Evolutionary conservation across 2,329 filamentous ascomycete genomes (phyloP).

Genomic region (Paracoccidioides brasiliensis): DNA sequence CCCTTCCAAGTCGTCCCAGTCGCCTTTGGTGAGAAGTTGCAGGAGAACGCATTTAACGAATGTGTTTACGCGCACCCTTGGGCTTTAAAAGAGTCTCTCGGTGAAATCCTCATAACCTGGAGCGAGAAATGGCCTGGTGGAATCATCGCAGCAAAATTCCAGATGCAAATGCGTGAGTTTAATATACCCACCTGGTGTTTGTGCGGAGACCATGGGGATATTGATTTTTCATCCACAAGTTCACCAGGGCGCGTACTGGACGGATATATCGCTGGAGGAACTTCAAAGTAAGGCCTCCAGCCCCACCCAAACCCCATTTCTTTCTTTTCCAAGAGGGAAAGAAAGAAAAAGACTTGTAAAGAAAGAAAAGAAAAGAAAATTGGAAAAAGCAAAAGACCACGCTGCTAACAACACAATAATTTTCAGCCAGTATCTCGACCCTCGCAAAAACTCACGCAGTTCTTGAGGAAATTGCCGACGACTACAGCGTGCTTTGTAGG

Average conservation of each 20-base stretch:
- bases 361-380: too few relatives aligned
- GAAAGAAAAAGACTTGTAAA: too few relatives aligned
- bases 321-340: neutral
- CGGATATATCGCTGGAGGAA: slow-evolving; percentile 7
- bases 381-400: too few relatives aligned
- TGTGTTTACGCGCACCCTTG: slow-evolving; percentile 10
- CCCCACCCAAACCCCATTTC: neutral
- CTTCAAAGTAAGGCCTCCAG: slow-evolving; percentile 6
- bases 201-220: neutral
- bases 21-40: slow-evolving; percentile 1
- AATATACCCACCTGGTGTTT: neutral
- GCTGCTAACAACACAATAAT: neutral
- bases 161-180: slow-evolving; percentile 9
- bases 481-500: neutral
- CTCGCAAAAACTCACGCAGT: neutral
- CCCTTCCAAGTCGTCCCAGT: slow-evolving; percentile 8
- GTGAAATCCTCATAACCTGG: slow-evolving; percentile 9
- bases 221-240: slow-evolving; percentile 1
- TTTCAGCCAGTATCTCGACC: neutral
- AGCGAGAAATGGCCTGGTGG: slow-evolving; percentile 3
- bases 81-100: slow-evolving; percentile 6
- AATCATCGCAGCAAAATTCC: slow-evolving; percentile 6
- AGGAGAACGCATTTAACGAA: neutral
- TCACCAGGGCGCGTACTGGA: slow-evolving; percentile 9
- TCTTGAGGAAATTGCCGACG: neutral